Conservation (phyloP, 805 yeast genomes). For the Metschnikowia kunwiensis region DNA sequence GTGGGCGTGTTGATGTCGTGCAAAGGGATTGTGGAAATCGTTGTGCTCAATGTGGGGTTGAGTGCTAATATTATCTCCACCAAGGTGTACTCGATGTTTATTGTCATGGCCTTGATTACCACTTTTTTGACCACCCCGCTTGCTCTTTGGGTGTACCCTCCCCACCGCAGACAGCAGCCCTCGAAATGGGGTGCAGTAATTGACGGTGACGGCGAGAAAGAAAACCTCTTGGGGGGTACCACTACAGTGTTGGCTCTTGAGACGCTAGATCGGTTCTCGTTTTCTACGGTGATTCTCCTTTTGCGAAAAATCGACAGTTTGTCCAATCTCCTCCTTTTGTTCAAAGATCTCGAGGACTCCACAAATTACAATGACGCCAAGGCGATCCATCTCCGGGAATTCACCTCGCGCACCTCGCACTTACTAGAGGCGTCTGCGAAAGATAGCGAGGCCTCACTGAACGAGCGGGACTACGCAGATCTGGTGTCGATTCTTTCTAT, state of each 20-base stretch:
- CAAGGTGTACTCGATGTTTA: slow-evolving; percentile 73
- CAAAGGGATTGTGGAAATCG: slow-evolving; percentile 84
- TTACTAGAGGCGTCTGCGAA: slow-evolving; percentile 57
- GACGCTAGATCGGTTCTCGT: slow-evolving; percentile 20
- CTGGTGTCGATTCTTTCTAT: slow-evolving; percentile 35
- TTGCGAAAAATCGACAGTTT: slow-evolving; percentile 32
- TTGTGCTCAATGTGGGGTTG: slow-evolving; percentile 70
- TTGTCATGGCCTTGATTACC: slow-evolving; percentile 75
- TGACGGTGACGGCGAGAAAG: slow-evolving; percentile 5
- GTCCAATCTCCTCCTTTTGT: slow-evolving; percentile 33
- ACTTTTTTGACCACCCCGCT: slow-evolving; percentile 81
- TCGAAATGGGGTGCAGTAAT: slow-evolving; percentile 29
- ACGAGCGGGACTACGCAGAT: slow-evolving; percentile 26
- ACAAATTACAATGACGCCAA: slow-evolving; percentile 31
- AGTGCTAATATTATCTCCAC: slow-evolving; percentile 64
- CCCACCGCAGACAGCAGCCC: slow-evolving; percentile 52
- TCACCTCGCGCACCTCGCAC: slow-evolving; percentile 69
- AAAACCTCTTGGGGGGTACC: slow-evolving; percentile 5
- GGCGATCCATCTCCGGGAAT: slow-evolving; percentile 54
- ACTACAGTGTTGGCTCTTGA: slow-evolving; percentile 16
- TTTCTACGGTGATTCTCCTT: slow-evolving; percentile 27
- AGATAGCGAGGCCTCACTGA: slow-evolving; percentile 18
- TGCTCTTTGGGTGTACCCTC: slow-evolving; percentile 60
- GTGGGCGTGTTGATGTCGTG: slow-evolving; percentile 85
- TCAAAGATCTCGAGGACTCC: slow-evolving; percentile 23